Evolutionary conservation across 768 basidiomycete genomes (phyloP), one percentile per base, ranked within the genome.

Genomic region (Auriscalpium vulgare): DNA sequence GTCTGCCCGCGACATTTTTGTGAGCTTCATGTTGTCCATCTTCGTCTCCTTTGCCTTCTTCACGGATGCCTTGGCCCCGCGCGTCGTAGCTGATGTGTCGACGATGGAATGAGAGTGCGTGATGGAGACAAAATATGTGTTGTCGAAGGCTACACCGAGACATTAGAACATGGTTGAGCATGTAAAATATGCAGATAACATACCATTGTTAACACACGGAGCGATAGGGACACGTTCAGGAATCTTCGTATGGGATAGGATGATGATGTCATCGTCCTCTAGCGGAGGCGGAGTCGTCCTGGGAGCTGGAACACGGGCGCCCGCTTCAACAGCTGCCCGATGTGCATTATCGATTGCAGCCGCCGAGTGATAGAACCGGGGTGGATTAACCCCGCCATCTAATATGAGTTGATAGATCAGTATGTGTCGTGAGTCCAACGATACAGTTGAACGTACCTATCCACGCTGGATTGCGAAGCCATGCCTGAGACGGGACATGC

Each of bases 311-410:
- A 53, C 35, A 10, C 19, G 35, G 52, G 17, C 44, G 7, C 37
- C 38, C 11, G 21, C 38, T 16, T 29, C 19, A 9, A 38, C 38
- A 19, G 43, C 38, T 17, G 21, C 19, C 23, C 49, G 29, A 13
- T 19, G 11, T 47, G 47, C 47, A 8, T 47, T n/a, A 11, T 17
- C 16, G 11, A 47, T 47, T 47, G 17, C 14, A 23, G 9, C 47
- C 14, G 6, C n/a, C 9, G 47, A n/a, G 11, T 11, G 17, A 40
- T 55, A 55, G 46, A 47, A 55, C 13, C 34, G 54, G 1, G 54
- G 54, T 21, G 54, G 54, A 37, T 55, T 49, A n/a, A 47, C 45
- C 7, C 16, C 54, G 5, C 54, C 54, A 17, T 55, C 54, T 55
- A n/a, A 4, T 8, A 47, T 29, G 23, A 35, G 13, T 11, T 19